Base-by-base conservation (phyloP, 768 basidiomycete species). In the Paxillus involutus region DNA sequence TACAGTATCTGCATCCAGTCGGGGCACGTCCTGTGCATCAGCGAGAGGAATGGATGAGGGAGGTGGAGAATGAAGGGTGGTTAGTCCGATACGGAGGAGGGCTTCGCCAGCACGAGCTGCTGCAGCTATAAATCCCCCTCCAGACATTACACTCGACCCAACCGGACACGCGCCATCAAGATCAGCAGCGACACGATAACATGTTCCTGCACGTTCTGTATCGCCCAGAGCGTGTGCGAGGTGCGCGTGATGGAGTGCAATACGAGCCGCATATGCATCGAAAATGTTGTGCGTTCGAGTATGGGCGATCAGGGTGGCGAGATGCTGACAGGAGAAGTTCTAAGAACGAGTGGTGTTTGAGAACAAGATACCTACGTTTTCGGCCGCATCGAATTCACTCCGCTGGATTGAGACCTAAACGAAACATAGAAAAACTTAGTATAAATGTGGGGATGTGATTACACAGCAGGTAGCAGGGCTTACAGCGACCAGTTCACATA, bases 401-500 rank as follows among this genome's bases (percentile, higher is more conserved):
- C 89, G 77, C 73, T 84, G 80, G 39, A 86, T 83, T 3, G 78
- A 78, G 16, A 87, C 78, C 87, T 89, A 51, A 17, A 8, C 35
- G 13, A 37, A 16, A 37, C 29, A 33, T 21, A 32, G 3, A 17
- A 3, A 16, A 19, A 17, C 9, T 19, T 17, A 39, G 36, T 32
- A n/a, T 47, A 36, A 14, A 14, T 45, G n/a, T 24, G 6, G 30
- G 17, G n/a, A 11, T 21, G 54, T 29, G 13, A 44, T 6, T 12
- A 47, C 13, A 4, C 16, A 37, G n/a, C 37, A 32, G 33, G 29
- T 12, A 59, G 52, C 12, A 30, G 47, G 11, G 61, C 79, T 37
- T 67, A 89, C 89, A 6, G 80, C 80, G 16, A 84, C 73, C 6
- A 91, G 75, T 61, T 92, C 90, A 55, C 83, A 86, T 39, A 88